Conservation (phyloP, 108 stramenopile species). For the Asterionellopsis glacialis region DNA sequence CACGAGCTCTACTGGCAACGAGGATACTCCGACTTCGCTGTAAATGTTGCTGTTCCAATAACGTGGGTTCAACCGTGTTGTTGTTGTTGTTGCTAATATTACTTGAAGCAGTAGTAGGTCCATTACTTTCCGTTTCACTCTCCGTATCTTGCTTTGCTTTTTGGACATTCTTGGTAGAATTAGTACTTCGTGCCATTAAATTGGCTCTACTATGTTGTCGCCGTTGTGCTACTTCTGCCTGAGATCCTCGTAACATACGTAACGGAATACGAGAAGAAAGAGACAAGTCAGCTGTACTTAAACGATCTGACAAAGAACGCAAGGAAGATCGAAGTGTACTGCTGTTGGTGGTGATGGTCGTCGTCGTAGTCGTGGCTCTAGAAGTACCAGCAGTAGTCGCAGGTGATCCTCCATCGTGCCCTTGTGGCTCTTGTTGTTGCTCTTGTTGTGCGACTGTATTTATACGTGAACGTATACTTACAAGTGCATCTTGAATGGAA, state of each 20-base stretch:
- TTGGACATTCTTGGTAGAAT: background rate
- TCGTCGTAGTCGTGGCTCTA: background rate
- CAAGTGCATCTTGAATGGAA: conserved; percentile 44
- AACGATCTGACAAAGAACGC: conserved; percentile 35
- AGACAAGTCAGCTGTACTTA: conserved; percentile 44
- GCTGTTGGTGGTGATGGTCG: background rate
- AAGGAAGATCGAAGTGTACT: background rate
- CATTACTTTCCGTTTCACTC: background rate
- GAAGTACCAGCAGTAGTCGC: background rate
- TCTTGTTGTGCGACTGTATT: conserved; percentile 4
- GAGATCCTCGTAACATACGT: conserved; percentile 22
- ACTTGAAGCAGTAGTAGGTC: background rate
- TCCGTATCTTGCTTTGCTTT: background rate
- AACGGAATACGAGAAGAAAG: conserved; percentile 55
- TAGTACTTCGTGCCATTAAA: background rate
- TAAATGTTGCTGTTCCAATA: background rate
- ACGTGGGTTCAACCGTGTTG: too few relatives aligned
- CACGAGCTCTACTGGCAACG: conserved; percentile 16
- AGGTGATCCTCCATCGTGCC: background rate
- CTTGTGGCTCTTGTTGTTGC: background rate
- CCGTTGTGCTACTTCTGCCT: conserved; percentile 11
- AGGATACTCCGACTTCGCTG: conserved; percentile 1
- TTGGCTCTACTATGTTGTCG: conserved; percentile 3
- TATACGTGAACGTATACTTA: conserved; percentile 36
- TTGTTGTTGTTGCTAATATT: too few relatives aligned